phyloP scores from a whole-genome alignment of 139 green algal genomes.

The Picochlorum sp. region DNA sequence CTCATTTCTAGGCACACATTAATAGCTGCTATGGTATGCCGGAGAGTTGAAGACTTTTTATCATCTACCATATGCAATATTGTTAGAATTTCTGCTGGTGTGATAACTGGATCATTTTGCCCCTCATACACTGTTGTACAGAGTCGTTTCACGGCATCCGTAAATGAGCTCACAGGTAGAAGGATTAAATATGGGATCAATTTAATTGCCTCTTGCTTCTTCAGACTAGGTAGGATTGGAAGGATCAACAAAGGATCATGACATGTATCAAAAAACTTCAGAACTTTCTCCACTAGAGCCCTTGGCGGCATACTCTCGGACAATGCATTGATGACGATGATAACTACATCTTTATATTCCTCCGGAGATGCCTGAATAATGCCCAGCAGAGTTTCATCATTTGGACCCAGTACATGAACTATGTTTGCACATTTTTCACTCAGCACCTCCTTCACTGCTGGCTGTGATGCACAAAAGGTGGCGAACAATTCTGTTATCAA shows the following conservation, averaged over 20 bases:
- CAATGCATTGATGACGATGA: conserved; percentile 50
- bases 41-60: conserved; percentile 16
- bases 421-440: conserved; percentile 28
- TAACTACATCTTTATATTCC: conserved; percentile 37
- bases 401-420: conserved; percentile 32
- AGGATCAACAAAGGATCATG: conserved; percentile 20
- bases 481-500: conserved; percentile 48
- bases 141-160: conserved; percentile 15
- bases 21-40: conserved; percentile 45
- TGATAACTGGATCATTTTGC: conserved; percentile 29
- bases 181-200: conserved; percentile 33
- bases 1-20: conserved; percentile 40
- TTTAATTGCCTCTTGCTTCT: conserved; percentile 14
- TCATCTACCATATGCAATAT: conserved; percentile 46
- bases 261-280: conserved; percentile 11
- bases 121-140: not conserved
- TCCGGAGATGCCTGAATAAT: conserved; percentile 19
- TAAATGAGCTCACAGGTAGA: conserved; percentile 18
- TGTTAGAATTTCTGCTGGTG: conserved; percentile 52
- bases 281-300: conserved; percentile 26
- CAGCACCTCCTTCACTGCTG: conserved; percentile 14
- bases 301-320: conserved; percentile 24
- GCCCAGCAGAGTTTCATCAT: conserved; percentile 29
- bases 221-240: conserved; percentile 32
- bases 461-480: conserved; percentile 26